These are phyloP conservation scores for Hondaea fermentalgiana DNA, from an alignment of 108 stramenopile species.

Conservation along the genomic window DNA sequence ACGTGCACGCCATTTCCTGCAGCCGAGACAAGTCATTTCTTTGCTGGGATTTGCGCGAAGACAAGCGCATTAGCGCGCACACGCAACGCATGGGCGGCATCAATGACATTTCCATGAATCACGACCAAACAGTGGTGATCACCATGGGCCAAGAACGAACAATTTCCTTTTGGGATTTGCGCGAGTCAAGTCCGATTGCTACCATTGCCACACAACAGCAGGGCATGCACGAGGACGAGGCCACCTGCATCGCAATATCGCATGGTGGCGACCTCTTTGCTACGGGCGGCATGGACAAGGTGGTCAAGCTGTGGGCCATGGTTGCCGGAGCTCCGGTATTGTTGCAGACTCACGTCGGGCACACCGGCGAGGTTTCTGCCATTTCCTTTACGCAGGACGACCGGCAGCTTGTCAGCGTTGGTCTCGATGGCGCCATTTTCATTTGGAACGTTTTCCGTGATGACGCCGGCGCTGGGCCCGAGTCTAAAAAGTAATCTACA, in stretches of 20 bases:
- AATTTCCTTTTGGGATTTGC: conserved; percentile 48
- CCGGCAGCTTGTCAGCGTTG: conserved; percentile 51
- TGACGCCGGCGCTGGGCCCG: background rate
- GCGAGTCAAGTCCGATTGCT: conserved; percentile 37
- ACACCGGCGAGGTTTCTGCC: conserved; percentile 17
- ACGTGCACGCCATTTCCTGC: conserved; percentile 40
- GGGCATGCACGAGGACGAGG: conserved; percentile 31
- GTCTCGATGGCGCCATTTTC: conserved; percentile 51
- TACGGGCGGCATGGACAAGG: conserved; percentile 21
- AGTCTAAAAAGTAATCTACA: background rate
- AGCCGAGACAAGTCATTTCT: conserved; percentile 37
- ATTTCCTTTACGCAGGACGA: conserved; percentile 47
- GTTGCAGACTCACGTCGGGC: conserved; percentile 18
- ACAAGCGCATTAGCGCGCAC: conserved; percentile 41
- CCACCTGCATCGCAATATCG: conserved; percentile 19
- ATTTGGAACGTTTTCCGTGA: conserved; percentile 44
- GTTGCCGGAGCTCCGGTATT: background rate
- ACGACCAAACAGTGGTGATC: conserved; percentile 40
- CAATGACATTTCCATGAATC: conserved; percentile 39
- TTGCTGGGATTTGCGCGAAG: conserved; percentile 55
- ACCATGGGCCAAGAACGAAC: conserved; percentile 55
- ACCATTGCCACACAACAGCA: conserved; percentile 4
- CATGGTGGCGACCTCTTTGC: conserved; percentile 14
- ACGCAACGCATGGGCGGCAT: conserved; percentile 59
- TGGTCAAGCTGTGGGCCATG: conserved; percentile 24